phyloP scores from a whole-genome alignment of 148 eudicot species.

The Arbutus unedo region DNA sequence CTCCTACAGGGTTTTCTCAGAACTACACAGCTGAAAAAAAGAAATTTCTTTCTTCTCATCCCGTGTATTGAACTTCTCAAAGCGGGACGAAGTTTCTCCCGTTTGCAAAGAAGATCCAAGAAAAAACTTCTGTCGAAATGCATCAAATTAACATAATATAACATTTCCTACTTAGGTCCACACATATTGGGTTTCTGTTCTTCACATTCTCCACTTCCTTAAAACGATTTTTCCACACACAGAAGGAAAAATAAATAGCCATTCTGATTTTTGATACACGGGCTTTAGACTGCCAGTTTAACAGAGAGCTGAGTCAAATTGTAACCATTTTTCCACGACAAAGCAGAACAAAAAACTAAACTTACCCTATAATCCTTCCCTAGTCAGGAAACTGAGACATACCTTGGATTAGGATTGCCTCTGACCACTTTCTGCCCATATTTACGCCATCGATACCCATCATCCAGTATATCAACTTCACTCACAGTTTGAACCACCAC shows the following conservation, averaged over 20 bases:
- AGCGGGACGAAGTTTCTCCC: not conserved
- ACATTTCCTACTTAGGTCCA: not conserved
- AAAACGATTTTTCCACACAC: not conserved
- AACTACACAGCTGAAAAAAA: not conserved
- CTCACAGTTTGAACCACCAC: slow-evolving; percentile 90
- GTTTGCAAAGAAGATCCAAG: not conserved
- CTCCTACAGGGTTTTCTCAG: not conserved
- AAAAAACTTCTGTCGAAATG: slow-evolving; percentile 1
- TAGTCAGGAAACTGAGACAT: slow-evolving; percentile 18
- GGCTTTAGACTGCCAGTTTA: not conserved
- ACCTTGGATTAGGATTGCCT: slow-evolving; percentile 97
- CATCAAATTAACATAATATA: not conserved
- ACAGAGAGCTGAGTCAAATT: not conserved
- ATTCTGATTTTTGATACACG: not conserved
- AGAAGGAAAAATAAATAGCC: not conserved
- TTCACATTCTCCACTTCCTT: not conserved
- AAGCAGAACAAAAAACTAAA: not conserved
- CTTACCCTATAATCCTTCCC: not conserved
- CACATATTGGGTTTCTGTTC: not conserved
- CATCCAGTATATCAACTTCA: slow-evolving; percentile 94
- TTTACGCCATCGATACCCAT: slow-evolving; percentile 96
- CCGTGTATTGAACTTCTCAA: not conserved
- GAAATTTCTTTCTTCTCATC: not conserved
- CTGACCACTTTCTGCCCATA: slow-evolving; percentile 97
- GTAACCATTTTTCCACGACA: not conserved